Evolutionary conservation across 139 green algal genomes (phyloP), one percentile per base, ranked within the genome.

Genomic region (Diplosphaera chodatii): DNA sequence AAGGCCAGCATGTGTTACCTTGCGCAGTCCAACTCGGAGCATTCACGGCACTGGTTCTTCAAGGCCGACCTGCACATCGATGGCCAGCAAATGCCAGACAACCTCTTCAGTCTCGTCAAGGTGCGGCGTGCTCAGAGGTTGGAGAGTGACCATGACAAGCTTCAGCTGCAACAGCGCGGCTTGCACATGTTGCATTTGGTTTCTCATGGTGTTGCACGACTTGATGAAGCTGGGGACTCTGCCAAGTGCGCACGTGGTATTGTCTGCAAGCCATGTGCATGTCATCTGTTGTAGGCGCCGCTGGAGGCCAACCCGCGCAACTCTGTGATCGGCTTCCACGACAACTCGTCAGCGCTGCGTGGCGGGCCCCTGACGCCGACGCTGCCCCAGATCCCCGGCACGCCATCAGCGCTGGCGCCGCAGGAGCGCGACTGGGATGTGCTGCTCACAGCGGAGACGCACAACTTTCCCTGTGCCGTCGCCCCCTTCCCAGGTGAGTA

Each of bases 401-500:
- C 75, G 27, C 90, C 91, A 56, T 82, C 72, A 18, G 68, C 84
- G 2, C 77, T 99, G 41, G 83, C 76, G 5, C 86, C 83, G 18
- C 80, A 88, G 77, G 27, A 79, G 10, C 77, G 86, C 18, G 95
- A 99, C 78, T 94, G 90, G 85, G 96, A 99, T 81, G 71, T 99
- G 64, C 89, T 99, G 75, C 90, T 99, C 21, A 99, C 96, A 0
- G 96, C 96, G 0, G 96, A 99, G 85, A 99, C 96, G 4, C 96
- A 99, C 89, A 99, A 99, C 86, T 99, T 99, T 84, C 96, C 96
- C 13, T 99, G 92, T 73, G 95, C 94, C 33, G 92, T 97, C 23
- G 92, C 92, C 25, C 92, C 92, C 37, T 96, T 90, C 86, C 92
- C 92, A 23, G 91, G 83, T 85, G 18, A 8, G 63, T 4, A 59